These are phyloP conservation scores for Eucalyptus marginata DNA, from an alignment of 345 rosid species.

Conservation along the genomic window DNA sequence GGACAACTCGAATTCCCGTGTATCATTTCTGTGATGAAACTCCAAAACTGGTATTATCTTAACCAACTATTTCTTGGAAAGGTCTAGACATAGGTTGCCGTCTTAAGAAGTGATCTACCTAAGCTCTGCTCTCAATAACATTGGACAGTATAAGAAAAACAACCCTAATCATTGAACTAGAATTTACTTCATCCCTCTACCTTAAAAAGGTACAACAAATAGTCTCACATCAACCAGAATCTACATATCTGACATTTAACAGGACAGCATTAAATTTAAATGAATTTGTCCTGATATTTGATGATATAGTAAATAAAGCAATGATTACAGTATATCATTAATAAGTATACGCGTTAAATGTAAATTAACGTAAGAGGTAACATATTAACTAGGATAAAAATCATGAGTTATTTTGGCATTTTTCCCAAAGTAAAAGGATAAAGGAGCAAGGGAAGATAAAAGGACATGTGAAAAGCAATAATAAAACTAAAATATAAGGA, in stretches of 20 bases:
- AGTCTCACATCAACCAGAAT: neutral
- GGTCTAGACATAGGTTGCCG: neutral
- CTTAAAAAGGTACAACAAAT: neutral
- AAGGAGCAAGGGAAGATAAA: neutral
- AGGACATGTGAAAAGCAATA: neutral
- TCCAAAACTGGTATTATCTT: neutral
- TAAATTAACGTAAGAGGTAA: neutral
- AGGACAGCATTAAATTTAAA: neutral
- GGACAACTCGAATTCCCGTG: neutral
- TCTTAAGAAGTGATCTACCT: neutral
- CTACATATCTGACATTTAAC: neutral
- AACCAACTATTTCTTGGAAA: neutral
- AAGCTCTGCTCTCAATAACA: neutral
- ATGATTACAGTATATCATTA: neutral
- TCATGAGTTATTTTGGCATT: neutral
- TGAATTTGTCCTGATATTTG: neutral
- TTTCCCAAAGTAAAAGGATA: neutral
- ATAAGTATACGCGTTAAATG: neutral
- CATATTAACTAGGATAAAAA: neutral
- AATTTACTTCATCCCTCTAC: neutral
- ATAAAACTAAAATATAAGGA: neutral
- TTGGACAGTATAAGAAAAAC: neutral
- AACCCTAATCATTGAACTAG: neutral
- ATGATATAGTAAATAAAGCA: neutral
- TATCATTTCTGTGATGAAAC: neutral